Evolutionary conservation across 352 stramenopile species (phyloP).

Genomic region (Saprolegnia diclina): DNA sequence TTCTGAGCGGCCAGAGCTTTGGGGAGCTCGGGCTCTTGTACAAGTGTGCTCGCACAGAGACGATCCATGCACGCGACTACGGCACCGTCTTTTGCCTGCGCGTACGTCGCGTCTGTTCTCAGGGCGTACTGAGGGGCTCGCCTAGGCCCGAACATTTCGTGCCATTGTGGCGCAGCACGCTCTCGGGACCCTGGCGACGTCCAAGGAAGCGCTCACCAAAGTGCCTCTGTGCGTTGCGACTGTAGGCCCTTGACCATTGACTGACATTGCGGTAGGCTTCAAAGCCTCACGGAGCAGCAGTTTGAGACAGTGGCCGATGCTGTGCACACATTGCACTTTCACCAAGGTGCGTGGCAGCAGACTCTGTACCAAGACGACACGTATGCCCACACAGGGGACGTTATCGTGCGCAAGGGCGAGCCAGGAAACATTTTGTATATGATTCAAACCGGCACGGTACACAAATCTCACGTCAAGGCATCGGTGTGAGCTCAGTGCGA

Average conservation of each 20-base stretch:
- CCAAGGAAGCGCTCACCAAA: conserved; percentile 41
- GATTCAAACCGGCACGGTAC: conserved; percentile 52
- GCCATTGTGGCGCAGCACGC: conserved; percentile 44
- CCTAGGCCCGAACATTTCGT: conserved; percentile 44
- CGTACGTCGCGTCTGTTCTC: background rate
- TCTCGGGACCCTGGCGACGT: conserved; percentile 39
- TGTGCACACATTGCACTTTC: conserved; percentile 44
- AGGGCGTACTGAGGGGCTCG: background rate
- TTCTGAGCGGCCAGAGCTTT: conserved; percentile 39
- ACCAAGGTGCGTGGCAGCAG: conserved; percentile 1
- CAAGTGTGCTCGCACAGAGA: conserved; percentile 47
- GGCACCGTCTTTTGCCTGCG: conserved; percentile 14
- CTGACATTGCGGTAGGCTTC: conserved; percentile 24
- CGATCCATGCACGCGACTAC: conserved; percentile 36
- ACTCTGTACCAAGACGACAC: conserved; percentile 26
- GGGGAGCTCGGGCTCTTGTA: conserved; percentile 55
- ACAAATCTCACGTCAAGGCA: background rate
- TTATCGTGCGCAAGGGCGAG: conserved; percentile 77
- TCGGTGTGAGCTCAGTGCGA: background rate
- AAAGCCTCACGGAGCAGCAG: conserved; percentile 41
- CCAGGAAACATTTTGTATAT: conserved; percentile 72
- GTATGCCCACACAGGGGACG: conserved; percentile 36
- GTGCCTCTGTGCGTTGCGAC: conserved; percentile 32
- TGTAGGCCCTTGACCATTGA: no score
- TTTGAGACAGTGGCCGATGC: conserved; percentile 40